Percentiles rank a stretch among this genome's conserved stretches.
phyloP scores from a whole-genome alignment of 2,329 filamentous ascomycete species.

The Aspergillus glaucus region DNA sequence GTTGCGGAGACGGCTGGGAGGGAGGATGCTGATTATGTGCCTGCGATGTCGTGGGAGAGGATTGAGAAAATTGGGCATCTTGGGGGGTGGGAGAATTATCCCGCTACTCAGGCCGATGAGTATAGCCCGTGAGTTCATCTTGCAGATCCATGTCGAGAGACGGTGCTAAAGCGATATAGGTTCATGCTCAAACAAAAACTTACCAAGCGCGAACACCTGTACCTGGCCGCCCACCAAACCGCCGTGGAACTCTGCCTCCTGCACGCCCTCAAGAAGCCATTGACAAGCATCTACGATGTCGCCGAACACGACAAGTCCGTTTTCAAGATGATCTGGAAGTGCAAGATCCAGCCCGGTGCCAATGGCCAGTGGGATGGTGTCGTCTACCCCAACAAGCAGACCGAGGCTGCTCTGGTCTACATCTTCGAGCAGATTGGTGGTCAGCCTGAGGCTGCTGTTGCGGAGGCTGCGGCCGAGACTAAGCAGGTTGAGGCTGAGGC shows the following conservation, averaged over 20 bases:
- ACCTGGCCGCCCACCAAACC: conserved; percentile 48
- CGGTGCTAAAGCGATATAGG: conserved; percentile 7
- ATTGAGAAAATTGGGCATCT: conserved; percentile 50
- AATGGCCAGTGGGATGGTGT: conserved; percentile 17
- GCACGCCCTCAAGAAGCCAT: conserved; percentile 36
- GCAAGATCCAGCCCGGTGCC: conserved; percentile 23
- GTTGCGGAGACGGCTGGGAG: conserved; percentile 6
- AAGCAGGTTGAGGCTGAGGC: conserved; percentile 6
- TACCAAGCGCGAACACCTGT: conserved; percentile 29
- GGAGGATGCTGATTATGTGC: conserved; percentile 34
- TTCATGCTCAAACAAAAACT: conserved; percentile 34
- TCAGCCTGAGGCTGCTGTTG: conserved; percentile 8
- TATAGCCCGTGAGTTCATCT: conserved; percentile 36
- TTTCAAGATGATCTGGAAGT: conserved; percentile 25
- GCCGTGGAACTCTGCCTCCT: conserved; percentile 52
- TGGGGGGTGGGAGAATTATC: conserved; percentile 34
- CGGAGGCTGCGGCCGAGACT: conserved; percentile 1
- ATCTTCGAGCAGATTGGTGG: conserved; percentile 31
- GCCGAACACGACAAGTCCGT: conserved; percentile 23
- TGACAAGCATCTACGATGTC: conserved; percentile 29
- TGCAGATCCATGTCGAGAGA: background rate
- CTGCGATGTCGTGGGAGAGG: conserved; percentile 46
- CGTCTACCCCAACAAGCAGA: conserved; percentile 25
- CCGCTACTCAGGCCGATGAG: conserved; percentile 30
- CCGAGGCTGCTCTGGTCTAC: conserved; percentile 26